Base-by-base conservation (phyloP, 169 alveolate species). In the Plasmodium ovale region DNA sequence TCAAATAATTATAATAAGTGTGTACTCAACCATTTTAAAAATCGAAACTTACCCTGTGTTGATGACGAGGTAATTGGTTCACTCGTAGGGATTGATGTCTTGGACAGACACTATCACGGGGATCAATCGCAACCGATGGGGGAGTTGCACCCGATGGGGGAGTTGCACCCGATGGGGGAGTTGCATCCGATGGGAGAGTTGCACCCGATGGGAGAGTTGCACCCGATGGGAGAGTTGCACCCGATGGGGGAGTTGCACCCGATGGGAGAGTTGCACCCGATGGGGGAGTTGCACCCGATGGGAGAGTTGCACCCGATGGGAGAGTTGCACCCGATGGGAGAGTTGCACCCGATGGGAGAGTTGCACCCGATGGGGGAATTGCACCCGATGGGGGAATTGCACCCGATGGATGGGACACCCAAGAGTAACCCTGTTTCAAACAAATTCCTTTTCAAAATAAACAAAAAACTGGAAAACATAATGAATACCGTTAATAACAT, bases 401-500 rank as follows among this genome's bases (percentile, higher is more conserved):
- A n/a, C n/a, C n/a, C n/a, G n/a, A n/a, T n/a, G n/a, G n/a, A n/a
- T n/a, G n/a, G n/a, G n/a, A n/a, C n/a, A n/a, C n/a, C n/a, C n/a
- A 53, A 51, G 2, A 37, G 23, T 33, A 69, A 19, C 14, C 31
- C 47, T 23, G 65, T 82, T 27, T 25, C 37, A 9, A 67, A 42
- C 7, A 65, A 25, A 5, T 37, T 23, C 47, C 29, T 82, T 3
- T 47, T 82, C 27, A 37, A 72, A 64, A 85, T 85, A 12, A 72
- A 85, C 39, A 29, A 54, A 33, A 85, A 85, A 23, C 19, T 85
- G 35, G 91, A 58, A 64, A 44, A 68, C 56, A 85, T 85, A 60
- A 85, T 85, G 87, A 49, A 42, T 2, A 68, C 91, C 37, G 62
- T 85, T 69, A 62, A 70, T 85, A 69, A 64, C 64, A 85, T 85